Conservation (phyloP, 306 rosid genomes). For the Corylus americana region DNA sequence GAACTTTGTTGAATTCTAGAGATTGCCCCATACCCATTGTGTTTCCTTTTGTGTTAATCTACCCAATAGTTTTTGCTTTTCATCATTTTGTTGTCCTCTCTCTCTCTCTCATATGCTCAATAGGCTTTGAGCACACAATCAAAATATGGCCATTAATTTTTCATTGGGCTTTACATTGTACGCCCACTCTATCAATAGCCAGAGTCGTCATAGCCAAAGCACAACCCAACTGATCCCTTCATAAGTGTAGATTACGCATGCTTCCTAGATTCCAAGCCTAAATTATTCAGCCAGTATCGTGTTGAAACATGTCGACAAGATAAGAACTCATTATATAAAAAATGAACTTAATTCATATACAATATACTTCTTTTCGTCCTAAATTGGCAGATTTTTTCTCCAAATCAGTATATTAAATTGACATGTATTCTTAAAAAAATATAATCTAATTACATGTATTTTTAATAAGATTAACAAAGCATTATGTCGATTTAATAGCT, state of each 20-base stretch:
- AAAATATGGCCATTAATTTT: background rate
- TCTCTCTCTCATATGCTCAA: background rate
- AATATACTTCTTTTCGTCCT: background rate
- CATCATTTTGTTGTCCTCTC: constrained; percentile 22
- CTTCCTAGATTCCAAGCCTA: constrained; percentile 2
- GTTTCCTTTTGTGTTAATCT: constrained; percentile 27
- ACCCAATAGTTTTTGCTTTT: constrained; percentile 14
- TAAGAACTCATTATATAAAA: background rate
- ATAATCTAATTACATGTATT: too few species aligned
- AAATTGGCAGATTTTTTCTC: background rate
- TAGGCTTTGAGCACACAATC: constrained; percentile 1
- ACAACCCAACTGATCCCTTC: background rate
- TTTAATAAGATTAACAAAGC: too few species aligned
- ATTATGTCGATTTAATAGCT: too few species aligned
- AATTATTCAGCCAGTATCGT: background rate
- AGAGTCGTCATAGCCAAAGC: background rate
- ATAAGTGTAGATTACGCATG: background rate
- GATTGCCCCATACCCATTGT: constrained; percentile 19
- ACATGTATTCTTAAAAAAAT: too few species aligned
- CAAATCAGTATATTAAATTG: too few species aligned
- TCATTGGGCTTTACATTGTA: background rate
- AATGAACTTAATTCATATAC: background rate
- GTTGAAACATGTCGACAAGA: background rate
- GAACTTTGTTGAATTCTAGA: constrained; percentile 9
- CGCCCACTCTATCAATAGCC: background rate